Evolutionary conservation across 768 basidiomycete species (phyloP).

Genomic region (Mycena galopus): DNA sequence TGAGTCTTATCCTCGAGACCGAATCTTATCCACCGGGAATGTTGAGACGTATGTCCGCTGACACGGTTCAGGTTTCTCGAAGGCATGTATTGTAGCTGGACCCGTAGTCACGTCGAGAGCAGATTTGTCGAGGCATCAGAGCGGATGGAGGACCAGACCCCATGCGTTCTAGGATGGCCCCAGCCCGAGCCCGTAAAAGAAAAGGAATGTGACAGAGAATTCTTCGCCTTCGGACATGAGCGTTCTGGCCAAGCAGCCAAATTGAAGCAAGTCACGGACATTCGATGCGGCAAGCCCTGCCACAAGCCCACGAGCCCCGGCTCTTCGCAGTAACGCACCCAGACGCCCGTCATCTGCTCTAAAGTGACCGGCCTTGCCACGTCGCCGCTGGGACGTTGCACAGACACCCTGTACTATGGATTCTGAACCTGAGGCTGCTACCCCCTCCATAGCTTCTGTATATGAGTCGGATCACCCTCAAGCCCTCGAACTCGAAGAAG

Average conservation of each 20-base stretch:
- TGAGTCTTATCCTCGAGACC: no score
- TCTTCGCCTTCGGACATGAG: neutral
- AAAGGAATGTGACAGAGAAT: neutral
- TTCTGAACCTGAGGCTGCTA: conserved; percentile 28
- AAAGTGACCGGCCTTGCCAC: conserved; percentile 5
- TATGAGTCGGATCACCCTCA: conserved; percentile 19
- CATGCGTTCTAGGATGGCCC: neutral
- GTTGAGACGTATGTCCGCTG: no score
- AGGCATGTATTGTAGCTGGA: no score
- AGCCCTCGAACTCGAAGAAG: conserved; percentile 43
- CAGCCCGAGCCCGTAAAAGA: neutral
- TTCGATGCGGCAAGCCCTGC: neutral
- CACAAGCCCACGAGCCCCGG: neutral
- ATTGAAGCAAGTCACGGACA: no score
- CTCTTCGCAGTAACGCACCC: neutral
- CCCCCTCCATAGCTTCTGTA: conserved; percentile 27
- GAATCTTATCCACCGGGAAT: no score
- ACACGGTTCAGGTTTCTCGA: no score
- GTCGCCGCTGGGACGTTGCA: neutral
- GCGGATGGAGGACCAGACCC: neutral
- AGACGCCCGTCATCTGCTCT: neutral
- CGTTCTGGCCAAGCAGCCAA: neutral
- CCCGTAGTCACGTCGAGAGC: no score
- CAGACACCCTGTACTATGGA: conserved; percentile 24
- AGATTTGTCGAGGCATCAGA: neutral